Conservation (phyloP, 352 stramenopile species). For the Saprolegnia parasitica region DNA sequence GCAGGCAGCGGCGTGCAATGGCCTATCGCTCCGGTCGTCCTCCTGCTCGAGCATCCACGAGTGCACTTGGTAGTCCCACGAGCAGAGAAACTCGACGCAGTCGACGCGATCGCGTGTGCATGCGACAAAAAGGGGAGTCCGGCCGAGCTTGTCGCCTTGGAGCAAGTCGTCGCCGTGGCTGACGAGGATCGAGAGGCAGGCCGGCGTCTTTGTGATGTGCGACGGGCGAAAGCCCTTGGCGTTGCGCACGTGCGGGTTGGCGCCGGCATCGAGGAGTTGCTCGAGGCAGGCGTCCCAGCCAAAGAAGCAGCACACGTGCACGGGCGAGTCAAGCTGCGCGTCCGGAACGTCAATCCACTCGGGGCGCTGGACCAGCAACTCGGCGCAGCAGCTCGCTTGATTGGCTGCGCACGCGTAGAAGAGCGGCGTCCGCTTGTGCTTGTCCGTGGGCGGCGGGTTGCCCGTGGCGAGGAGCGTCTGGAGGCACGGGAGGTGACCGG, state of each 20-base stretch:
- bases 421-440: conserved; percentile 58
- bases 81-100: conserved; percentile 56
- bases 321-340: conserved; percentile 54
- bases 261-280: conserved; percentile 43
- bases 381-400: conserved; percentile 40
- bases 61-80: conserved; percentile 55
- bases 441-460: conserved; percentile 35
- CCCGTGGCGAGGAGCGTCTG: conserved; percentile 32
- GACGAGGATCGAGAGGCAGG: conserved; percentile 50
- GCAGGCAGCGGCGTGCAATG: conserved; percentile 57
- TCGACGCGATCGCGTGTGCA: conserved; percentile 47
- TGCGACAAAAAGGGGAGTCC: conserved; percentile 59
- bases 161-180: conserved; percentile 56
- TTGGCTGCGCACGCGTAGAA: conserved; percentile 63
- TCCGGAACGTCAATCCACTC: conserved; percentile 52
- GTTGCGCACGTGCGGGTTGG: conserved; percentile 57
- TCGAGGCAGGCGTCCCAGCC: conserved; percentile 50
- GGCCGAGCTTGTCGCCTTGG: conserved; percentile 58
- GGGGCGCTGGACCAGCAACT: conserved; percentile 37
- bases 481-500: conserved; percentile 43
- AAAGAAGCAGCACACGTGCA: conserved; percentile 72
- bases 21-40: conserved; percentile 50
- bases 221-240: conserved; percentile 65
- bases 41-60: conserved; percentile 71
- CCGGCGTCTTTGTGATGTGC: conserved; percentile 50